These are phyloP conservation scores for Talaromyces sp. DNA, from an alignment of 2,329 filamentous ascomycete genomes.

Conservation along the genomic window DNA sequence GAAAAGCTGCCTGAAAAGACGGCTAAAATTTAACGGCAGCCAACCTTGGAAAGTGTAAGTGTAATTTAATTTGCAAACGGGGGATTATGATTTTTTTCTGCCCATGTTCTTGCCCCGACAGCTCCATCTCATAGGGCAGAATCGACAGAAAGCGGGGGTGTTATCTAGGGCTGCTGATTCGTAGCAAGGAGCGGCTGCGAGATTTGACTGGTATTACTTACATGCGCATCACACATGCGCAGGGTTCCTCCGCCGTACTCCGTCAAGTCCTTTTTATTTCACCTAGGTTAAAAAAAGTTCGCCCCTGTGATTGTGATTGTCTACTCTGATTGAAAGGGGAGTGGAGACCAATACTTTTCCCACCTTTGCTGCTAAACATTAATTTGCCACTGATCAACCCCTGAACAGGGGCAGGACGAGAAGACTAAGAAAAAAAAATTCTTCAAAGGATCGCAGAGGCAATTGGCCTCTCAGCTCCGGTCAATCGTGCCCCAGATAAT, in stretches of 20 bases:
- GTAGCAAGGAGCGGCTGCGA: slow-evolving; percentile 27
- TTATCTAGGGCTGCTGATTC: slow-evolving; percentile 29
- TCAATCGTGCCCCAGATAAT: not conserved
- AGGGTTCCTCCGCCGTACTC: slow-evolving; percentile 3
- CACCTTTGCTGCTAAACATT: not conserved
- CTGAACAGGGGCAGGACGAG: not conserved
- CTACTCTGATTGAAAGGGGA: slow-evolving; percentile 1
- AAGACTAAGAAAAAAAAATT: not conserved
- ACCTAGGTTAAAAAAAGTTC: not conserved
- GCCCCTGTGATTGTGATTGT: slow-evolving; percentile 1
- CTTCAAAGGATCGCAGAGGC: not conserved
- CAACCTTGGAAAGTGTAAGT: not conserved
- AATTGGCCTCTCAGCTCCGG: not conserved
- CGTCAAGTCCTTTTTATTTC: not conserved
- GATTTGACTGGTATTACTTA: slow-evolving; percentile 27
- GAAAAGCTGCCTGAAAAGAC: not conserved
- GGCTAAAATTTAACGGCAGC: not conserved
- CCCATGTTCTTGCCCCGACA: not conserved
- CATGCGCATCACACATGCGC: slow-evolving; percentile 14
- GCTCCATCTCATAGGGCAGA: slow-evolving; percentile 13
- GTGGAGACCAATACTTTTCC: not conserved
- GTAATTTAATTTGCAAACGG: not conserved
- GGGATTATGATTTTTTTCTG: slow-evolving; percentile 3
- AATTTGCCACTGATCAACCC: slow-evolving; percentile 5
- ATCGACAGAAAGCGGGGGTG: slow-evolving; percentile 20